These are phyloP conservation scores for Backusella parvicylindrica DNA, from an alignment of 192 early-diverging fungal genomes.

Conservation along the genomic window DNA sequence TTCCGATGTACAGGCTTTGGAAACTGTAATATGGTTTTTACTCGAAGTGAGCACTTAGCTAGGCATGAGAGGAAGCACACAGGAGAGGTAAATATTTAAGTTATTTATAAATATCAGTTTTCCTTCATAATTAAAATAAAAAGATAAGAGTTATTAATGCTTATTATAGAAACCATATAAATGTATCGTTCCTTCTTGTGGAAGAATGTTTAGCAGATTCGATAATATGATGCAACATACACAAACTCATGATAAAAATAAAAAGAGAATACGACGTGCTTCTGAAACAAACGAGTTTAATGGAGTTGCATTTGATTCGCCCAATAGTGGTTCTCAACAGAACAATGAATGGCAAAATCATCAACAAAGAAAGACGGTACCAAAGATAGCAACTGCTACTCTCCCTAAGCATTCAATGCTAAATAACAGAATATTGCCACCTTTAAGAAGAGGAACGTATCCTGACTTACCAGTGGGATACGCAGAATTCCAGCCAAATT, in stretches of 20 bases:
- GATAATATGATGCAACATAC: conserved; percentile 84
- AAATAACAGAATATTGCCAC: neutral
- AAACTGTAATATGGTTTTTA: conserved; percentile 50
- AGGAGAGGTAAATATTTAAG: neutral
- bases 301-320: neutral
- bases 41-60: conserved; percentile 47
- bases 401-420: neutral
- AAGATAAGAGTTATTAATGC: neutral
- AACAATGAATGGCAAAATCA: neutral
- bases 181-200: conserved; percentile 63
- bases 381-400: neutral
- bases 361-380: neutral
- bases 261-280: neutral
- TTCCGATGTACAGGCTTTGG: conserved; percentile 52
- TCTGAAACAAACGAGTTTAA: neutral
- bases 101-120: neutral
- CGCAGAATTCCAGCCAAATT: neutral
- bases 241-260: conserved; percentile 54
- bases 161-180: conserved; percentile 62
- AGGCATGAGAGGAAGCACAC: conserved; percentile 31
- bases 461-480: neutral
- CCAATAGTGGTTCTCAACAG: neutral
- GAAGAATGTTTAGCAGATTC: conserved; percentile 67
- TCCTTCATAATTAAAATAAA: neutral
- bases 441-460: neutral